Evolutionary conservation across 345 rosid genomes (phyloP).

Genomic region (Salix exigua): DNA sequence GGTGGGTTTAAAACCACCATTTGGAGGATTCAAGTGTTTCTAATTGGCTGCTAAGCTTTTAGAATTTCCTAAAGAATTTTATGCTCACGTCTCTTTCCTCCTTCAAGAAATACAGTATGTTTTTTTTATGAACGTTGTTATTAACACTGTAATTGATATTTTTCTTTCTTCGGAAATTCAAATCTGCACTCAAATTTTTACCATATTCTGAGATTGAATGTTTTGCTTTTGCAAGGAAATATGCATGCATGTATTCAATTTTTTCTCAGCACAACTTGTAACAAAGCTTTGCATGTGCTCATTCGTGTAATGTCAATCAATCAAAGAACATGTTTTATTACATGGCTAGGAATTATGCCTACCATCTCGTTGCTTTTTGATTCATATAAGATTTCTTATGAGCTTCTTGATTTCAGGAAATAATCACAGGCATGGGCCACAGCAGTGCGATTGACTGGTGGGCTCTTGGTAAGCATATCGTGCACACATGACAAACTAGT

Average conservation of each 20-base stretch:
- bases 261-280: too few relatives aligned
- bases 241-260: too few relatives aligned
- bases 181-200: too few relatives aligned
- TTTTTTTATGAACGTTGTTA: too few relatives aligned
- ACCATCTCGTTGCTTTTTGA: not conserved
- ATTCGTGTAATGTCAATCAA: too few relatives aligned
- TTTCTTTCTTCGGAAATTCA: too few relatives aligned
- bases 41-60: not conserved
- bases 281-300: too few relatives aligned
- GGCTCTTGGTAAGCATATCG: constrained; percentile 71
- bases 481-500: not conserved
- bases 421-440: constrained; percentile 86
- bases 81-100: not conserved
- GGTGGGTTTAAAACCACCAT: not conserved
- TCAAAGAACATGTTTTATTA: too few relatives aligned
- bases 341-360: not conserved
- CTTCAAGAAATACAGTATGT: too few relatives aligned
- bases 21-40: not conserved
- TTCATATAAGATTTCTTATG: constrained; percentile 4
- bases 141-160: too few relatives aligned
- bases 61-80: not conserved
- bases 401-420: constrained; percentile 58
- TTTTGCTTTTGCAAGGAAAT: too few relatives aligned
- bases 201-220: too few relatives aligned
- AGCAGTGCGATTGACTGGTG: constrained; percentile 93